Evolutionary conservation across 106 monocot genomes (phyloP).

Genomic region (Dactylorhiza incarnata): DNA sequence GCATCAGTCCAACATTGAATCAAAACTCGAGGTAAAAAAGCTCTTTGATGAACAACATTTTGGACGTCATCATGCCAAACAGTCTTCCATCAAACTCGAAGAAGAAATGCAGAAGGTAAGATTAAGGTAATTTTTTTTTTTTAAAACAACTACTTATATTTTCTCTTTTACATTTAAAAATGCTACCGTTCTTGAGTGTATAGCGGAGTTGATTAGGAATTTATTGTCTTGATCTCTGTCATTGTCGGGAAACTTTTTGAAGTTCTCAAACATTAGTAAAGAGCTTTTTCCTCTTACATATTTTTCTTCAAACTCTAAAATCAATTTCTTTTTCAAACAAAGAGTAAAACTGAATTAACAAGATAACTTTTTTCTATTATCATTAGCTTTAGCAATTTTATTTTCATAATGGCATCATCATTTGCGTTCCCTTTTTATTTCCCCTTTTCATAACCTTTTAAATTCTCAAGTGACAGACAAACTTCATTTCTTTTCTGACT

Average conservation of each 20-base stretch:
- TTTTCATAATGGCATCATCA: not conserved
- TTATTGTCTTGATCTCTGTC: not conserved
- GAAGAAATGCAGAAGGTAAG: slow-evolving; percentile 82
- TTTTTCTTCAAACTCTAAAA: not conserved
- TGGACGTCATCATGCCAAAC: slow-evolving; percentile 72
- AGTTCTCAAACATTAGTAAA: not conserved
- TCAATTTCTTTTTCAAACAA: not conserved
- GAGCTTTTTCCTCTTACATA: not conserved
- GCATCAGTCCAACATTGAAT: slow-evolving; percentile 38
- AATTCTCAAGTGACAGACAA: not conserved
- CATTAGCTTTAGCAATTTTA: not conserved
- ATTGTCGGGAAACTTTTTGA: not conserved
- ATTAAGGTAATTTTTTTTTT: not conserved
- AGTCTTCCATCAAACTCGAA: slow-evolving; percentile 62
- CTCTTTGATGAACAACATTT: slow-evolving; percentile 89
- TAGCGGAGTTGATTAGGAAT: not conserved
- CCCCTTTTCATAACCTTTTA: not conserved
- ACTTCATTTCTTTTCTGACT: too few species aligned
- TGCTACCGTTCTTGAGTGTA: not conserved
- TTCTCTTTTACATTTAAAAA: not conserved
- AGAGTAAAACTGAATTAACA: not conserved
- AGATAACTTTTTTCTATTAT: not conserved
- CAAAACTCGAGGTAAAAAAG: slow-evolving; percentile 41
- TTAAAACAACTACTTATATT: too few species aligned
- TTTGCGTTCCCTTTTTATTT: not conserved